Evolutionary conservation across 1,284 basidiomycete genomes (phyloP), one percentile per base, ranked within the genome.

Genomic region (Fomitopsis schrenkii): DNA sequence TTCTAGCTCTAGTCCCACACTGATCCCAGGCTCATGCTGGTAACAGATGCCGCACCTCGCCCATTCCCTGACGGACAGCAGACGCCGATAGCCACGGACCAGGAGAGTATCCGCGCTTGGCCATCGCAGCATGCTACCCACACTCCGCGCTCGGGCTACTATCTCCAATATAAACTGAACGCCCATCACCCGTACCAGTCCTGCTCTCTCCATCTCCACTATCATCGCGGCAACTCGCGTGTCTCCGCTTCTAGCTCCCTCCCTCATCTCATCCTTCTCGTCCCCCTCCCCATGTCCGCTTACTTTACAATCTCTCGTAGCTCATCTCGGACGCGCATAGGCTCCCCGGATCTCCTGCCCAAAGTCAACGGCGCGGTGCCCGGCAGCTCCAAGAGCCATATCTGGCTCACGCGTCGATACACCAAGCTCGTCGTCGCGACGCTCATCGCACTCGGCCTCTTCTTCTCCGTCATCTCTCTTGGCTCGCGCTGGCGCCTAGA

Each of bases 351-450:
- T 42, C 56, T 46, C 17, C 41, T 46, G 7, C 60, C 56, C 28
- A 53, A 46, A 44, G 33, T 68, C n/a, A 62, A 62, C 50, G 68
- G 71, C 48, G 55, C 62, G 40, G 45, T 68, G 17, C 58, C 66
- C 12, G 68, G 67, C 35, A 50, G 33, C 33, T 10, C 15, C 1
- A 19, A 14, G 28, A 17, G 19, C 6, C n/a, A 30, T 19, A 17
- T 54, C 35, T 64, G 8, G 57, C 30, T 59, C 36, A 40, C 58
- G 36, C 58, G 58, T 8, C 50, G 58, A 8, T 44, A 54, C 52
- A 54, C 48, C n/a, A 59, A 55, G 40, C 12, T 55, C 50, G 26
- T 35, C 30, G 42, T 55, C 50, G 52, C 52, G 30, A 22, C 28
- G 15, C 50, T 59, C 40, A 17, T 46, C 52, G 50, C 22, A 38